Conservation (phyloP, 441 rosid genomes). For the Jatropha multifida region DNA sequence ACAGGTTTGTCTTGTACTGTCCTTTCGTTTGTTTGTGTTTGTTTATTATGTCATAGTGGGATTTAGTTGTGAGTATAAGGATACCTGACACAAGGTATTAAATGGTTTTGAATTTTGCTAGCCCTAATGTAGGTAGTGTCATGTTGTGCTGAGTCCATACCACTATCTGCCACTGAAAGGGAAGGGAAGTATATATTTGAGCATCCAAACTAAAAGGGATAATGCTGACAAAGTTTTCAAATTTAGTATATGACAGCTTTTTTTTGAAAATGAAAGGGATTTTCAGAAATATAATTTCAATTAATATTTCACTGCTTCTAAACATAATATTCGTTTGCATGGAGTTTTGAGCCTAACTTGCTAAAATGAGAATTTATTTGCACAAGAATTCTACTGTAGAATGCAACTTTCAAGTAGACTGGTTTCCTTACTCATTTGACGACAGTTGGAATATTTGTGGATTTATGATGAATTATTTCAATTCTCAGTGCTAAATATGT, state of each 20-base stretch:
- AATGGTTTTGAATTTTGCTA: neutral
- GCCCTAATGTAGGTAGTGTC: neutral
- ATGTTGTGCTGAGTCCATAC: neutral
- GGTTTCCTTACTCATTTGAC: neutral
- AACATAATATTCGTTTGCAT: neutral
- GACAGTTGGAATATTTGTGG: neutral
- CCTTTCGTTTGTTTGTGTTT: neutral
- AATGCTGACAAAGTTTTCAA: too few relatives aligned
- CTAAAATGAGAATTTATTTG: neutral
- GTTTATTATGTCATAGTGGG: constrained; percentile 4
- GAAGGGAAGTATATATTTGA: neutral
- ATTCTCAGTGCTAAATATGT: neutral
- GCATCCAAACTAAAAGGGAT: neutral
- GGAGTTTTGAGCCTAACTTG: neutral
- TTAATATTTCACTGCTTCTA: neutral
- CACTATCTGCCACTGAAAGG: neutral
- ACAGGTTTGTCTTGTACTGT: constrained; percentile 50
- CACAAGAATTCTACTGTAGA: neutral
- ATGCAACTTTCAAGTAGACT: neutral
- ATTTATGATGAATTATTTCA: neutral
- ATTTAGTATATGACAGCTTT: neutral
- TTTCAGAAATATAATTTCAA: neutral
- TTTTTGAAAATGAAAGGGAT: neutral
- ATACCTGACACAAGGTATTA: neutral
- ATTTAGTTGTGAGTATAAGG: neutral